A percentile compares a stretch with the other conserved stretches of the same genome.
These are phyloP conservation scores for Aspergillaceae sp. DNA, from an alignment of 2,329 filamentous ascomycete species.

Conservation along the genomic window DNA sequence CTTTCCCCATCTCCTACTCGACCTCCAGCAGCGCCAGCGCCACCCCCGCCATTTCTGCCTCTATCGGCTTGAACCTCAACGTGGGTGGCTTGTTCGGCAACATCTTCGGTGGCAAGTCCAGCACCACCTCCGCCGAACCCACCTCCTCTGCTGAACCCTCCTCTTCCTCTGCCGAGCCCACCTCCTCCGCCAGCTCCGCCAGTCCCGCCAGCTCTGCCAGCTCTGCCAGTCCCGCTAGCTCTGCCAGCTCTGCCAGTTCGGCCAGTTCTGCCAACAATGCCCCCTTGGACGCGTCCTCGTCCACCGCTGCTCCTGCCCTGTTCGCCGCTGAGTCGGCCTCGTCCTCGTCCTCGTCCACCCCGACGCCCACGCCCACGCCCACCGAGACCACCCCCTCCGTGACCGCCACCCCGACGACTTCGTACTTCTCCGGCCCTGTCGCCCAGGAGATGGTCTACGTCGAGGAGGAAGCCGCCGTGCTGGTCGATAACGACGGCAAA, in stretches of 20 bases:
- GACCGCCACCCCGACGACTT: not conserved
- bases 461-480: not conserved
- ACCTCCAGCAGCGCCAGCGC: slow-evolving; percentile 2
- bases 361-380: slow-evolving; percentile 9
- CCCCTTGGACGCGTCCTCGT: not conserved
- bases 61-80: slow-evolving; percentile 2
- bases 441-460: not conserved
- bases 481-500: not conserved
- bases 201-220: slow-evolving; percentile 2
- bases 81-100: slow-evolving; percentile 5
- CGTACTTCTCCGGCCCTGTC: not conserved
- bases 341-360: slow-evolving; percentile 6
- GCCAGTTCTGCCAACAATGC: not conserved
- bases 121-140: not conserved
- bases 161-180: not conserved
- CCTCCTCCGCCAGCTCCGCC: not conserved
- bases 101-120: not conserved
- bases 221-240: not conserved
- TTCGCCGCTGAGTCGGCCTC: not conserved
- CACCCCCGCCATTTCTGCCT: not conserved
- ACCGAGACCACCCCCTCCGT: slow-evolving; percentile 11
- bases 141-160: not conserved
- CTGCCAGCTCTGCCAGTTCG: slow-evolving; percentile 1
- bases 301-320: too few species aligned
- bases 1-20: slow-evolving; percentile 15